Evolutionary conservation across 2,329 filamentous ascomycete genomes (phyloP).

Genomic region (Aulographum hederae): DNA sequence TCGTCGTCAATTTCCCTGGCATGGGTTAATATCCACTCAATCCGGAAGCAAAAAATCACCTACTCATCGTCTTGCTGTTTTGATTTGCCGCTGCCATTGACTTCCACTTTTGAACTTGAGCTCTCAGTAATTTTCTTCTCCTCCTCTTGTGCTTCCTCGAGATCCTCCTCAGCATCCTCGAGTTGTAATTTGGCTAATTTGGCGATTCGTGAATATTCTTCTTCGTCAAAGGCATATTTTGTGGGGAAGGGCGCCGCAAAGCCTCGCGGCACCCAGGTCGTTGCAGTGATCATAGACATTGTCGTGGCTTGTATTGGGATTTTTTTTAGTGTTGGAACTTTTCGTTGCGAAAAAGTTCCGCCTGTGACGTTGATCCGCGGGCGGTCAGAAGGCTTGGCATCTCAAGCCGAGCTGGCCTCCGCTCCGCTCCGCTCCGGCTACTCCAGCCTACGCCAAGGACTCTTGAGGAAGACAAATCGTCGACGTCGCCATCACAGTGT

Average conservation of each 20-base stretch:
- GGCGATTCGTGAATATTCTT: constrained; percentile 31
- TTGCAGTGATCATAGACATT: constrained; percentile 38
- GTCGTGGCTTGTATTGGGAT: too few relatives aligned
- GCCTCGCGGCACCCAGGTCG: constrained; percentile 33
- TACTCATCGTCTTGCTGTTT: constrained; percentile 15
- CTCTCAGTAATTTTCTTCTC: constrained; percentile 9
- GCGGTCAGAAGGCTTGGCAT: too few relatives aligned
- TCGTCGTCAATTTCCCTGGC: constrained; percentile 48
- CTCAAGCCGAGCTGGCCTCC: too few relatives aligned
- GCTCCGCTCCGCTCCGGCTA: too few relatives aligned
- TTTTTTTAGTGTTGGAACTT: constrained; percentile 2
- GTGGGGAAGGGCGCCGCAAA: constrained; percentile 30
- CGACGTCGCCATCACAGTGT: too few relatives aligned
- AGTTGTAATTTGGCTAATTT: constrained; percentile 45
- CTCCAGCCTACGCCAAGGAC: too few relatives aligned
- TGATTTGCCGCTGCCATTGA: constrained; percentile 6
- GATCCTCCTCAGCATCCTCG: constrained; percentile 47
- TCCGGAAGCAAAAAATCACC: not conserved
- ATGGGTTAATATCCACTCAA: constrained; percentile 3
- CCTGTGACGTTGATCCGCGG: too few relatives aligned
- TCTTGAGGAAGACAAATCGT: too few relatives aligned
- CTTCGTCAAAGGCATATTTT: constrained; percentile 31
- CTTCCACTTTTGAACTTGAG: constrained; percentile 9
- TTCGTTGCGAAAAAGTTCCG: too few relatives aligned
- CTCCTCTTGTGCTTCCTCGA: constrained; percentile 36